Base-by-base conservation (phyloP, 352 stramenopile genomes). In the Phytophthora pluvialis region DNA sequence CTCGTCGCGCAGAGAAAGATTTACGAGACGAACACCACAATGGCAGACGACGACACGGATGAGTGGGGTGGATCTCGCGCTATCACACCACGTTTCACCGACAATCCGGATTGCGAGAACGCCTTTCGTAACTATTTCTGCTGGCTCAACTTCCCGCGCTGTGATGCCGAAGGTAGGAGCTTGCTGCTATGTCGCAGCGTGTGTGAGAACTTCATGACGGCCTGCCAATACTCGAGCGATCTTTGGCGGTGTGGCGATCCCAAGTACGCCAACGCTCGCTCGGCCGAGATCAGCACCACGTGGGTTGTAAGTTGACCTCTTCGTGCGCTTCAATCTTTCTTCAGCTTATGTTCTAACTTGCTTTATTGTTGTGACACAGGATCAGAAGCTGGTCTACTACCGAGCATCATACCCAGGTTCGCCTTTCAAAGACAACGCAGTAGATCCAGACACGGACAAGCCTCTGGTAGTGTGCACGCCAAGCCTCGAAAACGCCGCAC, bases 111-210 rank as follows among this genome's bases (percentile, higher is more conserved):
- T 63, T 98, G 92, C 43, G 75, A 94, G 67, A 90, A 96, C 52
- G 88, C 92, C n/a, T 98, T 95, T 65, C 72, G 73, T 36, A 94
- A 94, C 57, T 97, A 95, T 63, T 88, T 94, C 31, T 98, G 91
- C 67, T 98, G 84, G 86, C 45, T 97, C 13, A 98, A 97, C 70
- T 97, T 97, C 64, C 92, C 92, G 16, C 80, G 92, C 31, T 98
- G 91, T 70, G 91, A 97, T 63, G 76, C 88, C 21, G 87, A 95
- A 51, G 79, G 87, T 5, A 64, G 77, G 10, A 94, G 83, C 26
- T 67, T 98, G 38, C 69, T 94, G 58, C 60, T 97, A 29, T 98
- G 92, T 26, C 82, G 89, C 50, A 96, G 84, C 43, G 88, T 94
- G 13, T 97, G 92, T 59, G 88, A 97, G 60, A 98, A 98, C 63